These are phyloP conservation scores for Phaeosphaeriaceae sp. DNA, from an alignment of 2,329 filamentous ascomycete genomes.

Conservation along the genomic window DNA sequence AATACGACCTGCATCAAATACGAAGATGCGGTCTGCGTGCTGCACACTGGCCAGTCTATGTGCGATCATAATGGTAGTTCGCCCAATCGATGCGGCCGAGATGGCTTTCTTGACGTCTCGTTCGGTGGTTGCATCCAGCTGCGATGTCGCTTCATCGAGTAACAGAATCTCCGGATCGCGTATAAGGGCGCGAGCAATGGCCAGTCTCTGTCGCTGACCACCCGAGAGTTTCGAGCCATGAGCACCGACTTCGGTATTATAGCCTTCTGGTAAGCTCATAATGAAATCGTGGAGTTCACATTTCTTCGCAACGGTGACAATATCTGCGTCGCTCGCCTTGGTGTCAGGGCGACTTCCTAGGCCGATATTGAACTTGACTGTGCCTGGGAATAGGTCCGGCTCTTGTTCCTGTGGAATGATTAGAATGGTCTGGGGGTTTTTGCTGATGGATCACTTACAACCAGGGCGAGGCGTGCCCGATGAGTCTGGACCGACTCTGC, in stretches of 20 bases:
- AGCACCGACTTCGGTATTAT: constrained; percentile 54
- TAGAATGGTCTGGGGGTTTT: neutral
- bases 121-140: constrained; percentile 56
- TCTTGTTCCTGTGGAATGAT: constrained; percentile 46
- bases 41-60: constrained; percentile 79
- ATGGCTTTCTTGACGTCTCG: constrained; percentile 52
- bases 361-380: constrained; percentile 53
- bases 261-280: constrained; percentile 55
- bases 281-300: constrained; percentile 58
- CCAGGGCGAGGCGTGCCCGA: constrained; percentile 51
- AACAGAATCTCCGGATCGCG: constrained; percentile 55
- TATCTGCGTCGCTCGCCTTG: constrained; percentile 31
- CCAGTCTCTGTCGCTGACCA: constrained; percentile 55
- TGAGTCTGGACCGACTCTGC: constrained; percentile 45
- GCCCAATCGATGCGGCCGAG: constrained; percentile 48
- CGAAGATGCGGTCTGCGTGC: constrained; percentile 81
- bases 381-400: constrained; percentile 54
- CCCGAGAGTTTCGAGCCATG: constrained; percentile 54
- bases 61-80: constrained; percentile 76
- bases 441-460: constrained; percentile 30
- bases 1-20: constrained; percentile 71
- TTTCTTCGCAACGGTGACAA: constrained; percentile 47
- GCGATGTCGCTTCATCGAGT: constrained; percentile 56
- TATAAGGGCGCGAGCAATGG: constrained; percentile 55
- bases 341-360: constrained; percentile 46